A percentile compares a stretch with the other conserved stretches of the same genome.
phyloP scores from a whole-genome alignment of 331 rosid genomes.

The Malus hybrid region DNA sequence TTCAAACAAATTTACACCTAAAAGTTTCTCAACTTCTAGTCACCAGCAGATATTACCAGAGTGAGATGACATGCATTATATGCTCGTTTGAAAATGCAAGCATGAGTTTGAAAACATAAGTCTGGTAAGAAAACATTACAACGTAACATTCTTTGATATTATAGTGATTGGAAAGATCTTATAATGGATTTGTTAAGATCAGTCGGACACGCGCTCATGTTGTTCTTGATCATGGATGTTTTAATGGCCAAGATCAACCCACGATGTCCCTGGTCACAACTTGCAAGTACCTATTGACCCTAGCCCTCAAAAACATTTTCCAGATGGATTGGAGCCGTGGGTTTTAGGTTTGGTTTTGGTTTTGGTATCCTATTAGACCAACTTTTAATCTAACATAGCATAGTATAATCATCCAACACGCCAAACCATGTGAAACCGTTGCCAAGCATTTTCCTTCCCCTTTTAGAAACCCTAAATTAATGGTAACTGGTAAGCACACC shows the following conservation, averaged over 20 bases:
- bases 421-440: background rate
- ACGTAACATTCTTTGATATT: too few relatives aligned
- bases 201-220: too few relatives aligned
- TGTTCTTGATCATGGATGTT: too few relatives aligned
- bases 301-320: background rate
- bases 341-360: background rate
- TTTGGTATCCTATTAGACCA: background rate
- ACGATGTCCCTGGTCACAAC: too few relatives aligned
- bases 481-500: background rate
- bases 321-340: background rate
- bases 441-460: background rate
- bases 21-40: background rate
- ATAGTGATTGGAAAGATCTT: too few relatives aligned
- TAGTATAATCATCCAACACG: background rate
- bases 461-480: background rate
- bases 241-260: too few relatives aligned
- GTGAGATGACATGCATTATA: background rate
- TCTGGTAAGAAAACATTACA: too few relatives aligned
- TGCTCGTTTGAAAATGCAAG: background rate
- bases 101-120: too few relatives aligned
- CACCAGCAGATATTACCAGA: background rate
- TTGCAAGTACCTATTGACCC: background rate
- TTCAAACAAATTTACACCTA: background rate
- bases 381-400: background rate
- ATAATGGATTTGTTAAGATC: too few relatives aligned